phyloP scores from a whole-genome alignment of 2,329 filamentous ascomycete genomes.

The Aulographum hederae region DNA sequence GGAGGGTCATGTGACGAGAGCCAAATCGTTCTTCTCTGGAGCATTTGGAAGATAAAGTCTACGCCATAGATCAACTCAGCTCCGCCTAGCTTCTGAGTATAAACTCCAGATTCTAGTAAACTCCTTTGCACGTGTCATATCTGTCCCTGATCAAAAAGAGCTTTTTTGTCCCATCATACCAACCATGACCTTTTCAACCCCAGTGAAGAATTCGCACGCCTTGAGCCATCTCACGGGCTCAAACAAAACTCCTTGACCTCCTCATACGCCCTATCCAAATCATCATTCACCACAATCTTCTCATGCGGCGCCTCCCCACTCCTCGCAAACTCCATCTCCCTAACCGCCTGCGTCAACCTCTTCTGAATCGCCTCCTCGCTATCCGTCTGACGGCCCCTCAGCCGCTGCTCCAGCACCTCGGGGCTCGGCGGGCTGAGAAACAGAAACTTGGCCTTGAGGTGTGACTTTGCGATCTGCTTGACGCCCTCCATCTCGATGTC shows the following conservation, averaged over 20 bases:
- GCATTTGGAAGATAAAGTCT: no score
- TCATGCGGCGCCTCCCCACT: constrained; percentile 30
- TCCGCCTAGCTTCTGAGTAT: no score
- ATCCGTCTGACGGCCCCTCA: constrained; percentile 25
- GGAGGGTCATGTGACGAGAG: no score
- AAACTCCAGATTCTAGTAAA: no score
- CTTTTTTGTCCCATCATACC: no score
- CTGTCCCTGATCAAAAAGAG: no score
- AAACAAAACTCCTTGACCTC: constrained; percentile 26
- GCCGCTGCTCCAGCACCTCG: constrained; percentile 48
- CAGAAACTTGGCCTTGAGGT: constrained; percentile 53
- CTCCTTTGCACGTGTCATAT: no score
- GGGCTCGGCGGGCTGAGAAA: constrained; percentile 70
- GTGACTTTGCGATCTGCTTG: constrained; percentile 63
- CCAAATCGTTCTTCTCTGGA: no score
- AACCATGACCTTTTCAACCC: no score
- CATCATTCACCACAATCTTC: constrained; percentile 31
- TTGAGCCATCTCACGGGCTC: no score
- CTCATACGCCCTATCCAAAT: constrained; percentile 30
- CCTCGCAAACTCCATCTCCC: constrained; percentile 22
- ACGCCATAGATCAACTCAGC: no score
- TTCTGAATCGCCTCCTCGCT: constrained; percentile 29
- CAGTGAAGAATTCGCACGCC: no score
- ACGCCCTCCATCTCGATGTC: constrained; percentile 99
- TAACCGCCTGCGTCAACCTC: constrained; percentile 27